Conservation (phyloP, 176 grass and related monocot species). For the Thinopyrum elongatum region DNA sequence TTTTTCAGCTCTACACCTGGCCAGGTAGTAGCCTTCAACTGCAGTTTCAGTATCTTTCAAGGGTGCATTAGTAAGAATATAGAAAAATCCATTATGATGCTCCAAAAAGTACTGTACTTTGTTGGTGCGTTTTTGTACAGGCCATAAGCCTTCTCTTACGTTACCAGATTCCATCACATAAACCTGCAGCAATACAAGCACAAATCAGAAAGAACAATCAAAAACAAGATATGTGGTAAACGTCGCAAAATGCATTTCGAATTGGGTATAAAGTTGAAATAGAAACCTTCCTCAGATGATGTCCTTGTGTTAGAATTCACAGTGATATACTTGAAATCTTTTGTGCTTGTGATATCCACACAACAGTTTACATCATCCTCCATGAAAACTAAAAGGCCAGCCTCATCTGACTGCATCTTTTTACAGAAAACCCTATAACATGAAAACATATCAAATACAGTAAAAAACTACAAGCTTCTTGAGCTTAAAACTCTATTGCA, state of each 20-base stretch:
- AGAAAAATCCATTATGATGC: conserved; percentile 91
- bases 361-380: conserved; percentile 80
- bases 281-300: conserved; percentile 95
- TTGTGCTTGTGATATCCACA: conserved; percentile 89
- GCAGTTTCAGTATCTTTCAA: conserved; percentile 31
- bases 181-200: conserved; percentile 60
- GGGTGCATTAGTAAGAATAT: conserved; percentile 92
- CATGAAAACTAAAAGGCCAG: conserved; percentile 52
- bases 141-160: conserved; percentile 61
- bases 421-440: conserved; percentile 75
- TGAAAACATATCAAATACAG: conserved; percentile 25
- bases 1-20: conserved; percentile 73
- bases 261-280: conserved; percentile 17
- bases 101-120: conserved; percentile 96
- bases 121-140: conserved; percentile 60
- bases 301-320: conserved; percentile 92
- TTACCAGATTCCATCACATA: conserved; percentile 75
- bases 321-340: conserved; percentile 92
- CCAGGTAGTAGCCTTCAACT: conserved; percentile 72
- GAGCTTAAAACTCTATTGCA: background rate
- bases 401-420: conserved; percentile 54
- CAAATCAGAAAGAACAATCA: conserved; percentile 35
- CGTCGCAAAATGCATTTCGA: background rate
- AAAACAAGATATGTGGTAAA: conserved; percentile 11
- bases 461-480: background rate